These are phyloP conservation scores for Huiozyma sinensis DNA, from an alignment of 805 yeast genomes.

Conservation along the genomic window DNA sequence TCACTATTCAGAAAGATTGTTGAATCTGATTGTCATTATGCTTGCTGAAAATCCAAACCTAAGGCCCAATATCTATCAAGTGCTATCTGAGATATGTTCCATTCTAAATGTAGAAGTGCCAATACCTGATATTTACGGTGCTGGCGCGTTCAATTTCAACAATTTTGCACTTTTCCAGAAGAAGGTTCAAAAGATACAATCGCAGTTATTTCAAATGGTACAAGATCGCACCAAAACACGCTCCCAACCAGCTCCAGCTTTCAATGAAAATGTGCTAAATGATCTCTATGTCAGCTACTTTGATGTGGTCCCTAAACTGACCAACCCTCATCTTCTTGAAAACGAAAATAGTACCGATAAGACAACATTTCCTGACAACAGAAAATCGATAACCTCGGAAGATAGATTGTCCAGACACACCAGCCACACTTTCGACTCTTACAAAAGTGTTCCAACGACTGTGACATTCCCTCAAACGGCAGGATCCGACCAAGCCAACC, in stretches of 20 bases:
- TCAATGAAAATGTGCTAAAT: conserved; percentile 6
- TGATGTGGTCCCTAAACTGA: conserved; percentile 17
- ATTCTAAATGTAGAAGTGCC: conserved; percentile 48
- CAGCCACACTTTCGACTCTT: conserved; percentile 1
- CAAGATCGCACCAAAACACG: conserved; percentile 9
- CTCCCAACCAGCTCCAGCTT: conserved; percentile 2
- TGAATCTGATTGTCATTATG: conserved; percentile 66
- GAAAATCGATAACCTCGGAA: conserved; percentile 4
- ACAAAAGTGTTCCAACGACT: conserved; percentile 4
- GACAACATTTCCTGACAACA: not conserved
- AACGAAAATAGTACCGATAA: not conserved
- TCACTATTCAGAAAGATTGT: conserved; percentile 56
- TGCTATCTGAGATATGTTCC: conserved; percentile 50
- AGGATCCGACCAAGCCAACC: not conserved
- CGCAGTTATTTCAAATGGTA: conserved; percentile 17
- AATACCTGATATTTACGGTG: conserved; percentile 31
- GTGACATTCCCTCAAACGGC: not conserved
- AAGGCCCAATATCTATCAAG: conserved; percentile 84
- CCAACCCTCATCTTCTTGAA: conserved; percentile 1
- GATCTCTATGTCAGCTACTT: conserved; percentile 19
- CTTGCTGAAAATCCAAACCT: conserved; percentile 70
- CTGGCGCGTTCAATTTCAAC: conserved; percentile 47
- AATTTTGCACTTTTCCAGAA: conserved; percentile 44
- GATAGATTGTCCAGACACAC: conserved; percentile 4
- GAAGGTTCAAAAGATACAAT: conserved; percentile 19